Base-by-base conservation (phyloP, 2,329 filamentous ascomycete species). In the Cercospora sesami region DNA sequence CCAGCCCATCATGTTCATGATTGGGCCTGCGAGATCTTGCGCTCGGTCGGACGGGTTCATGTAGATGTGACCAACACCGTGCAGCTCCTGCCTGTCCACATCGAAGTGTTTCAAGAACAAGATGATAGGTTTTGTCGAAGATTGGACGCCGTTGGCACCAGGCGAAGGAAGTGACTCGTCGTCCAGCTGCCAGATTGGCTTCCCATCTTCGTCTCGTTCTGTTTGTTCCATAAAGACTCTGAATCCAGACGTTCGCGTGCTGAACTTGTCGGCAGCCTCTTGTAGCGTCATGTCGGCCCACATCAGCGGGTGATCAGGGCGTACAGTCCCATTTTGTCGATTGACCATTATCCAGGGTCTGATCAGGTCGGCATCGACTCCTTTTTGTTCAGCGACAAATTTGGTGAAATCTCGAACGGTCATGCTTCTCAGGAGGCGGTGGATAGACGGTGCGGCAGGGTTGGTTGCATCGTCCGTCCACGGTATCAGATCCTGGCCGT, bases 301-400 rank as follows among this genome's bases (percentile, higher is more conserved):
- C 78, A 87, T 87, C 60, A 99, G 89, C 0, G 93, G 92, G 67
- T 92, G 90, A 77, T 99, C 95, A 0, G 96, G 95, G 18, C 95
- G 89, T 42, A 93, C 90, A 0, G 95, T 99, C 80, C 97, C 97
- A 78, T 99, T 99, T 79, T 99, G 95, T 10, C 95, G 90, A 77
- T 97, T 98, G 1, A 99, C 95, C 94, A 99, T 97, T 64, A 93
- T 88, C 96, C 95, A 99, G 18, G 97, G 86, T 23, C 95, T 88
- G 26, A 98, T 81, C 69, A 87, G 86, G 66, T 88, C 88, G 0
- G 90, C 84, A 55, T 94, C 89, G 60, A 91, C 80, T 0, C 83
- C 85, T 60, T 91, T 84, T 66, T 96, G 91, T 45, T 87, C 81
- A 0, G 91, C 93, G 68, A 98, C 85, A 23, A 86, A 85, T 28